Evolutionary conservation across 768 basidiomycete genomes (phyloP), one percentile per base, ranked within the genome.

Genomic region (Coprinopsis strossmayeri): DNA sequence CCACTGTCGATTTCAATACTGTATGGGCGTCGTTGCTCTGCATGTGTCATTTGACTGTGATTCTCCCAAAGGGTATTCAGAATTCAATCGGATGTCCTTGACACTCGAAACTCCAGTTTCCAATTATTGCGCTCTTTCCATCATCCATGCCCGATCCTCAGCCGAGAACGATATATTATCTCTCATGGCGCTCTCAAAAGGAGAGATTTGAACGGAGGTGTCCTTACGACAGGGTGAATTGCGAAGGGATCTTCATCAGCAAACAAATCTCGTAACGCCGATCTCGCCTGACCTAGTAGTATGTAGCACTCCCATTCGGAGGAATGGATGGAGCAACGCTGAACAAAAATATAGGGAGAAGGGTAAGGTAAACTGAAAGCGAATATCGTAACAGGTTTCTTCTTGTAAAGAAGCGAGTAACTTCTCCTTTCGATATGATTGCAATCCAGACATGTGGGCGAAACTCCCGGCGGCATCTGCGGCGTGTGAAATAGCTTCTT

Each of bases 401-500:
- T 47, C 46, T 20, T 51, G 49, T 32, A 23, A 24, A 26, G 40
- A 42, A 42, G 37, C 11, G 5, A 23, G 24, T 5, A 38, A 9
- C 17, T 38, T 18, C 10, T 7, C 10, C 9, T n/a, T 38, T 17
- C 20, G 37, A 38, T 21, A 5, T 38, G 37, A 38, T n/a, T 38
- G 7, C 17, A 18, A 9, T 5, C 30, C 30, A 42, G 40, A 13
- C 38, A 3, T 24, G 34, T 27, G 12, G 56, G 50, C 46, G 40
- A 57, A 24, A 45, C 50, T 46, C 51, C 47, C 24, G 49, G 49
- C 49, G 49, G 49, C 43, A 50, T 45, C 49, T 50, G 49, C 43
- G 49, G 49, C 49, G 49, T 49, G 48, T 7, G 39, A 45, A 45
- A 24, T 34, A 35, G 43, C 34, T 45, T 37, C 25, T 44, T 50